Base-by-base conservation (phyloP, 768 basidiomycete species). In the Calocera viscosa region DNA sequence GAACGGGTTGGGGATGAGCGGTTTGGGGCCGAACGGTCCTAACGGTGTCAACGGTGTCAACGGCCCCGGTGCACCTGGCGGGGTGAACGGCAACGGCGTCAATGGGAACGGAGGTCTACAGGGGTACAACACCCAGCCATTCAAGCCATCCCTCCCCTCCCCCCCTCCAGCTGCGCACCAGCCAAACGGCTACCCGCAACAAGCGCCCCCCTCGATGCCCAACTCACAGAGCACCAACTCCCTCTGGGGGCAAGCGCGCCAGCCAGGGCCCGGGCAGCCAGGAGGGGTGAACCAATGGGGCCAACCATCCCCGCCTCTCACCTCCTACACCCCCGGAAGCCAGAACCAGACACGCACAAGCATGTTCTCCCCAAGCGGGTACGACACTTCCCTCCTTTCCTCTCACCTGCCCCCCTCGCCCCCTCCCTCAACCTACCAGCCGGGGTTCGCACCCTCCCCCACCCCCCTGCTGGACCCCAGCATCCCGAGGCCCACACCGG, bases 401-500 rank as follows among this genome's bases (percentile, higher is more conserved):
- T 7, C n/a, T 12, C 17, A 40, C n/a, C 39, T 65, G 24, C 35
- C 39, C 7, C 64, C 35, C 40, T 17, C 30, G 17, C 38, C 47
- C 38, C 43, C 24, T 38, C 2, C 43, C 32, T 53, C 64, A 0
- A 22, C 16, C 30, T 28, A n/a, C n/a, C 8, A 38, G 2, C 17
- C 30, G 24, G n/a, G 60, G 64, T 64, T 67, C 40, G 39, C 64
- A 16, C 33, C 35, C 22, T 12, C 33, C 67, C 7, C 64, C 43
- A 19, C 63, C 47, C 22, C 66, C 65, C 7, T 1, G 19, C 43
- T 30, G 30, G 64, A n/a, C 67, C 53, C 24, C 33, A 24, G 16
- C 34, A 65, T 49, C 67, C 65, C 33, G 47, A 2, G 40, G 67
- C 34, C 33, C 47, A 39, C 41, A 40, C 32, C 41, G 63, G 1